These are phyloP conservation scores for Eruca vesicaria DNA, from an alignment of 441 rosid genomes.

Conservation along the genomic window DNA sequence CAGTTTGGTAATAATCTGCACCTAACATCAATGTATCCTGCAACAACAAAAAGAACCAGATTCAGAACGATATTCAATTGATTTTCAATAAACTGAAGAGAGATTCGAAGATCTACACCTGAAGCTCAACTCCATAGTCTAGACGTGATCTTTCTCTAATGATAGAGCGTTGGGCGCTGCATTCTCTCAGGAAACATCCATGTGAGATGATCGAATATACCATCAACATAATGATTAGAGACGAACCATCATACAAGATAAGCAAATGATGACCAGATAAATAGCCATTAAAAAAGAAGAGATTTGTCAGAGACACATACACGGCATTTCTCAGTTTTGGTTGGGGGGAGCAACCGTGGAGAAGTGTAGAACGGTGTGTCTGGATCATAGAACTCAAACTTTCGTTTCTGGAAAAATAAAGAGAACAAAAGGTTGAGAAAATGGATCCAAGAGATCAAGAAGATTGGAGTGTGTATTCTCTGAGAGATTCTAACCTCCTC, in stretches of 20 bases:
- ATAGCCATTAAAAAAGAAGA: neutral
- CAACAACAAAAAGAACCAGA: neutral
- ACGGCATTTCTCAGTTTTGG: constrained; percentile 76
- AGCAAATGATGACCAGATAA: neutral
- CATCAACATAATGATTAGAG: constrained; percentile 37
- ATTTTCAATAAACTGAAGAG: neutral
- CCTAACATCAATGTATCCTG: constrained; percentile 91
- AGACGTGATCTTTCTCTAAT: constrained; percentile 88
- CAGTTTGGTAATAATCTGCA: constrained; percentile 87
- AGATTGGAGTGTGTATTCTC: neutral
- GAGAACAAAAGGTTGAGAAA: neutral
- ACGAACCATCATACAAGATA: constrained; percentile 15
- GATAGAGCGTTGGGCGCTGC: constrained; percentile 64
- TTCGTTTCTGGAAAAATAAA: constrained; percentile 48
- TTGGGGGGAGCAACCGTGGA: constrained; percentile 83
- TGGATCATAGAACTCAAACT: constrained; percentile 83
- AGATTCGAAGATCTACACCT: constrained; percentile 38
- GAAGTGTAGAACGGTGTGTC: constrained; percentile 88
- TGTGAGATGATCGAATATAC: constrained; percentile 85
- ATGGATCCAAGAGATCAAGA: neutral
- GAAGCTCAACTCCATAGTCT: constrained; percentile 78
- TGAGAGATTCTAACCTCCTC: constrained; percentile 58
- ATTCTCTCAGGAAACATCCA: constrained; percentile 90
- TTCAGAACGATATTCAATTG: too few relatives aligned
- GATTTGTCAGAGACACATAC: neutral